Evolutionary conservation across 2,329 filamentous ascomycete species (phyloP).

Genomic region (Penicillium sp.): DNA sequence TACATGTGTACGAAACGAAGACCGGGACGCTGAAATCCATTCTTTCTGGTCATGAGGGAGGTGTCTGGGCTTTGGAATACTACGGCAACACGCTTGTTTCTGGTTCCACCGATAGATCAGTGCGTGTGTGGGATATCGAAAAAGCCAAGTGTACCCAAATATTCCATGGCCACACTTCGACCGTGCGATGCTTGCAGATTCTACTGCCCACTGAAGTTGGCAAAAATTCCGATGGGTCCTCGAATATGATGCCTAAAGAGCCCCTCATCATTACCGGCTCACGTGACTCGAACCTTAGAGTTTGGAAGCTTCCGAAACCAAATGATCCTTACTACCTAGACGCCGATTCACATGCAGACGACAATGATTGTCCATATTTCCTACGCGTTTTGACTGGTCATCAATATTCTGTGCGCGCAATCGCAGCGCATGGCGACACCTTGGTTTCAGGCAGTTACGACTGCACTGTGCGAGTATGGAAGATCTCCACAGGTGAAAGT

Average conservation of each 20-base stretch:
- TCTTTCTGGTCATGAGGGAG: conserved; percentile 90
- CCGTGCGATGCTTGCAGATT: conserved; percentile 92
- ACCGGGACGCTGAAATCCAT: conserved; percentile 80
- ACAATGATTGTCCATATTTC: conserved; percentile 88
- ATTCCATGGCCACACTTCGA: conserved; percentile 96
- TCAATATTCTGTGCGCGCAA: conserved; percentile 89
- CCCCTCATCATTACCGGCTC: conserved; percentile 97
- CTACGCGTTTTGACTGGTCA: conserved; percentile 83
- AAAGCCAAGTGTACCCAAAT: conserved; percentile 88
- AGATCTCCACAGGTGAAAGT: conserved; percentile 89
- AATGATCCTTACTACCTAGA: conserved; percentile 72
- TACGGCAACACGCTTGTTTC: conserved; percentile 93
- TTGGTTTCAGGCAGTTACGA: conserved; percentile 98
- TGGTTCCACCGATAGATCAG: conserved; percentile 90
- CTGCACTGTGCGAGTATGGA: conserved; percentile 92
- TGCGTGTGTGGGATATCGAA: conserved; percentile 99
- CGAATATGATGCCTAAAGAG: conserved; percentile 87
- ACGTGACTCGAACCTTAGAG: conserved; percentile 84
- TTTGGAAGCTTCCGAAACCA: conserved; percentile 87
- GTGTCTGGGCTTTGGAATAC: conserved; percentile 96
- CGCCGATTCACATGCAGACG: conserved; percentile 68
- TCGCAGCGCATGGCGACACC: conserved; percentile 90
- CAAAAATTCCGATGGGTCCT: conserved; percentile 64
- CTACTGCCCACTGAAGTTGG: conserved; percentile 80
- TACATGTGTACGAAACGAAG: conserved; percentile 97